Evolutionary conservation across 2,329 filamentous ascomycete genomes (phyloP).

Genomic region (Fusarium piperis): DNA sequence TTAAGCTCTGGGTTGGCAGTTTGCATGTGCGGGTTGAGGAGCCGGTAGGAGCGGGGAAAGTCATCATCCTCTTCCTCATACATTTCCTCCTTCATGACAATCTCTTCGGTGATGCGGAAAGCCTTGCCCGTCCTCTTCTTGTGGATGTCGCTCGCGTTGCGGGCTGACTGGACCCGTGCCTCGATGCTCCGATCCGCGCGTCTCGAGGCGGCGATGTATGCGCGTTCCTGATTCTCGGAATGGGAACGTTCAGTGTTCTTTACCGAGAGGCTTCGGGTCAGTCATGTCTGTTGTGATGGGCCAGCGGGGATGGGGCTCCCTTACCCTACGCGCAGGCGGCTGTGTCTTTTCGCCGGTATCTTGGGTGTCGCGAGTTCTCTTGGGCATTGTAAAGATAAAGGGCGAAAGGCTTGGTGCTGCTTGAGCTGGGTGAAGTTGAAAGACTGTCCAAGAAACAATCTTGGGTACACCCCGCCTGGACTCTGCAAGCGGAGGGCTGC

Average conservation of each 20-base stretch:
- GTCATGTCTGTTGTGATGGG: not conserved
- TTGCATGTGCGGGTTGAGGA: constrained; percentile 70
- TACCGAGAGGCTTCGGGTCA: constrained; percentile 49
- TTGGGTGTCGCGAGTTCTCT: constrained; percentile 48
- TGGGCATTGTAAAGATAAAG: constrained; percentile 47
- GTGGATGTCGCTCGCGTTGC: constrained; percentile 90
- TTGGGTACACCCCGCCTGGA: not conserved
- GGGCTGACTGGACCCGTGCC: constrained; percentile 86
- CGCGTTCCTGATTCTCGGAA: constrained; percentile 85
- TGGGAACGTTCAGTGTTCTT: constrained; percentile 73
- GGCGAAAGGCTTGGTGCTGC: not conserved
- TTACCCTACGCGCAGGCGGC: constrained; percentile 44
- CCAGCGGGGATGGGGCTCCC: not conserved
- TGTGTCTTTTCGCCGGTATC: constrained; percentile 44
- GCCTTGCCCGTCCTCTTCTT: constrained; percentile 85
- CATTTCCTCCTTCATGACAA: constrained; percentile 92
- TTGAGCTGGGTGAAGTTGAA: not conserved
- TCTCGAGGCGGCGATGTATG: constrained; percentile 91
- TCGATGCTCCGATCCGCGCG: constrained; percentile 88
- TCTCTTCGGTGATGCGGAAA: constrained; percentile 83
- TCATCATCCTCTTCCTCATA: constrained; percentile 95
- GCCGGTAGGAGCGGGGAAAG: constrained; percentile 71
- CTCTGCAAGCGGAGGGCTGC: not conserved
- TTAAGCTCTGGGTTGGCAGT: constrained; percentile 70
- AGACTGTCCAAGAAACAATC: not conserved